A percentile compares a stretch with the other conserved stretches of the same genome.
Evolutionary conservation across 192 early-diverging fungal species (phyloP).

Genomic region (Endogone sp.): DNA sequence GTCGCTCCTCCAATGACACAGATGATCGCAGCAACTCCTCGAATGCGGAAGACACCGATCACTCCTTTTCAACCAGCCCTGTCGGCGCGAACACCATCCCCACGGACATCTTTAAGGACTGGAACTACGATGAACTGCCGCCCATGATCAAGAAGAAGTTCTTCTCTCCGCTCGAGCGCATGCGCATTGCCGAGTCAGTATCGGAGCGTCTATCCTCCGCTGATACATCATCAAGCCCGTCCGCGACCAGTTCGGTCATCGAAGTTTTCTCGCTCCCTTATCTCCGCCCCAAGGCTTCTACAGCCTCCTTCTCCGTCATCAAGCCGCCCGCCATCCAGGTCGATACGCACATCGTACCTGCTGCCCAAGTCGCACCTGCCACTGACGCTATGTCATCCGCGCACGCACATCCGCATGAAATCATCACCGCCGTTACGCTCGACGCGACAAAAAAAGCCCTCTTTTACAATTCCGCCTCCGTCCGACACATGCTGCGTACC

Average conservation of each 20-base stretch:
- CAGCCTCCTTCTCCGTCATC: background rate
- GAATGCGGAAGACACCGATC: background rate
- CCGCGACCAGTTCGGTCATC: background rate
- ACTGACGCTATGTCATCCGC: background rate
- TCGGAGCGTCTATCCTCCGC: too few relatives aligned
- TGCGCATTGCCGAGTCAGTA: background rate
- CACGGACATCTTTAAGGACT: background rate
- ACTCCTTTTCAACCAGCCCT: background rate
- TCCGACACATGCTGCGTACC: slow-evolving; percentile 4
- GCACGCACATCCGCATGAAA: background rate
- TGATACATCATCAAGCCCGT: too few relatives aligned
- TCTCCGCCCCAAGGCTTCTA: background rate
- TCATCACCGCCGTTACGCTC: background rate
- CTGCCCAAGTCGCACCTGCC: background rate
- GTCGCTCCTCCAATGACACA: background rate
- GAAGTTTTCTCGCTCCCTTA: background rate
- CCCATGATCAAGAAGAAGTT: background rate
- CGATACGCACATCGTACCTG: background rate
- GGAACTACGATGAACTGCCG: background rate
- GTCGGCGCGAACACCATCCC: background rate
- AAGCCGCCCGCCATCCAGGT: too few relatives aligned
- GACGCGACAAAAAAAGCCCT: background rate
- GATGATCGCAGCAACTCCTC: background rate
- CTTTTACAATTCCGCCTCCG: slow-evolving; percentile 2
- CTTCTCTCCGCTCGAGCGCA: background rate